Evolutionary conservation across 2,329 filamentous ascomycete genomes (phyloP), one percentile per base, ranked within the genome.

Genomic region (Chalara sp.): DNA sequence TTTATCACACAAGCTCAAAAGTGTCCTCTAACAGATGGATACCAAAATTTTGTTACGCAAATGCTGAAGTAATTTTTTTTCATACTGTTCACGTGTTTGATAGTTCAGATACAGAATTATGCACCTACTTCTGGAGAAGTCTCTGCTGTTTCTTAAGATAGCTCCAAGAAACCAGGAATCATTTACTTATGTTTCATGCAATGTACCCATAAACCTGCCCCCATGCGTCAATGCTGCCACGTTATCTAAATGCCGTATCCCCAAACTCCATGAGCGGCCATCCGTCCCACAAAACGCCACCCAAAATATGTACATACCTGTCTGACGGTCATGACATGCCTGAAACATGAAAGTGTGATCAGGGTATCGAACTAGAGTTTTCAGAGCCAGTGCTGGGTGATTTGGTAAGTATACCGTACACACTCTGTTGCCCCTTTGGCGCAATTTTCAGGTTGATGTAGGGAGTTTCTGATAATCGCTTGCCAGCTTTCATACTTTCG

Each of bases 401-500:
- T 37, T 57, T 60, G 52, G 63, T 60, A 48, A 74, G 80, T 58
- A 80, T 69, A 21, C 69, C 72, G 59, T 81, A 78, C 42, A 91
- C 80, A 66, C 83, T 87, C 56, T 71, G 71, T 65, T 90, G 86
- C 4, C 78, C 75, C 58, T 75, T 78, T 0, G 77, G 66, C 6
- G 81, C 83, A 47, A 87, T 67, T 58, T 79, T 82, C 57, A 87
- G 65, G 42, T 74, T 78, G 33, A 80, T 75, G 64, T 91, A 96
- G 48, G 79, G 74, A 31, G 83, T 78, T 69, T 96, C 91, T 0
- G 86, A 76, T 41, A 95, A 73, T 50, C 90, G 76, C 65, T 80
- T 88, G 3, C 84, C 86, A 1, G 78, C 82, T 58, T 85, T 87
- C 58, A 96, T 76, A 65, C 89, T 91, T 64, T 95, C 87, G n/a